These are phyloP conservation scores for Phytophthora uliginosa DNA, from an alignment of 352 stramenopile genomes.

Conservation along the genomic window DNA sequence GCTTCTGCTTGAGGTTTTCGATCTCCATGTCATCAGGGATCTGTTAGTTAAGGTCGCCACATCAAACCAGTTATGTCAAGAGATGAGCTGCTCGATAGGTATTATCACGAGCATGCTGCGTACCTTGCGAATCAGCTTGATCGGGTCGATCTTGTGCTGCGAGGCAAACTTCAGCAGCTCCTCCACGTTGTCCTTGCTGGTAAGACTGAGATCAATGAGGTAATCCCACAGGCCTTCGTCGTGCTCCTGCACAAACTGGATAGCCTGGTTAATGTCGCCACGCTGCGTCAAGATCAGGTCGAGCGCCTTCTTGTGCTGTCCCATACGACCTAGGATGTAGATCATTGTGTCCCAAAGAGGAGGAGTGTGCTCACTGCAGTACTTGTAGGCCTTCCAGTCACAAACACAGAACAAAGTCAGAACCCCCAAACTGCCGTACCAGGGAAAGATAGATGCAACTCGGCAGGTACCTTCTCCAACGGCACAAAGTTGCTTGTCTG, in stretches of 20 bases:
- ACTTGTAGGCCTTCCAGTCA: constrained; percentile 69
- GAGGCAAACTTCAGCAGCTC: constrained; percentile 76
- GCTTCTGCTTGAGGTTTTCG: constrained; percentile 82
- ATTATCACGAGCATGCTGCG: not conserved
- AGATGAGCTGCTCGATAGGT: not conserved
- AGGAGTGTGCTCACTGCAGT: constrained; percentile 77
- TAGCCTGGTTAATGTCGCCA: constrained; percentile 83
- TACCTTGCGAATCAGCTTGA: constrained; percentile 89
- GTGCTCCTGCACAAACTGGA: constrained; percentile 87
- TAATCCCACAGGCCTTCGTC: constrained; percentile 87
- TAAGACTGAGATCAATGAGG: constrained; percentile 83
- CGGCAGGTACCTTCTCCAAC: constrained; percentile 72
- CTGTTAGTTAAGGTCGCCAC: constrained; percentile 27
- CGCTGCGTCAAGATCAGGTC: constrained; percentile 88
- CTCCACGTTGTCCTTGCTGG: constrained; percentile 81
- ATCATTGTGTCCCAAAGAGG: constrained; percentile 90
- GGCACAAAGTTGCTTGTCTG: constrained; percentile 87
- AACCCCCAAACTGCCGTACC: not conserved
- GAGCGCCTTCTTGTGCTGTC: constrained; percentile 87
- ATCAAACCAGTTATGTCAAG: constrained; percentile 4
- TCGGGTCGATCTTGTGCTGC: constrained; percentile 88
- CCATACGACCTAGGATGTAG: constrained; percentile 89
- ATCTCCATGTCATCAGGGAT: constrained; percentile 89
- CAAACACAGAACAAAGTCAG: constrained; percentile 13
- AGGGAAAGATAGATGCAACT: not conserved